Conservation (phyloP, 305 asterid species). For the Fraxinus floribunda region DNA sequence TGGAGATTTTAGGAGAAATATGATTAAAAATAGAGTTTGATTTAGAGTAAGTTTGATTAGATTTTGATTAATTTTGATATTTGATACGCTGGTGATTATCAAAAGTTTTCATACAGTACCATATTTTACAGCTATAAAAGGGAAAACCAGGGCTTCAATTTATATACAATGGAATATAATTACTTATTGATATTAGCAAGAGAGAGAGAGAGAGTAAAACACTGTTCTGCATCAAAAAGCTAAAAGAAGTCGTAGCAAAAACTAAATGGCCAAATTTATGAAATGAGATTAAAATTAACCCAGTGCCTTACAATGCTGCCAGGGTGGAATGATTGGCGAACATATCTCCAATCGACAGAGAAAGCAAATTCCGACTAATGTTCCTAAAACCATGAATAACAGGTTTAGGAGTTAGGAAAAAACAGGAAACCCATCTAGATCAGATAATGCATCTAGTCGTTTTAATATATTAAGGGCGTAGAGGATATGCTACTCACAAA, state of each 20-base stretch:
- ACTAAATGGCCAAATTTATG: neutral
- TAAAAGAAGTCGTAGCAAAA: neutral
- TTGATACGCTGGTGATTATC: neutral
- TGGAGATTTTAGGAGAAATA: neutral
- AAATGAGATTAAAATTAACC: slow-evolving; percentile 11
- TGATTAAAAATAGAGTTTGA: neutral
- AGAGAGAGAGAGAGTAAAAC: no score
- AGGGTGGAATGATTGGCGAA: slow-evolving; percentile 66
- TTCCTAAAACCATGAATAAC: slow-evolving; percentile 54
- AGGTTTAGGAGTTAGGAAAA: slow-evolving; percentile 28
- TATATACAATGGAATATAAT: neutral
- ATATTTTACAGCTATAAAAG: neutral
- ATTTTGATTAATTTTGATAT: neutral
- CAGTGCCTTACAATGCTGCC: slow-evolving; percentile 60
- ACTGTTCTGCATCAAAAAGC: neutral
- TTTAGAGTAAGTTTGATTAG: neutral
- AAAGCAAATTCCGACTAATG: slow-evolving; percentile 61
- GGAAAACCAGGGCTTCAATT: neutral
- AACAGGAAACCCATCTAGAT: slow-evolving; percentile 20
- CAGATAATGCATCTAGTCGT: slow-evolving; percentile 20
- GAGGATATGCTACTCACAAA: slow-evolving; percentile 59
- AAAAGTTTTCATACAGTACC: neutral
- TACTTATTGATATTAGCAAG: neutral
- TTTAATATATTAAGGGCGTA: slow-evolving; percentile 9
- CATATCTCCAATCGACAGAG: slow-evolving; percentile 78